phyloP scores from a whole-genome alignment of 345 rosid species.

The Arabis alpina region DNA sequence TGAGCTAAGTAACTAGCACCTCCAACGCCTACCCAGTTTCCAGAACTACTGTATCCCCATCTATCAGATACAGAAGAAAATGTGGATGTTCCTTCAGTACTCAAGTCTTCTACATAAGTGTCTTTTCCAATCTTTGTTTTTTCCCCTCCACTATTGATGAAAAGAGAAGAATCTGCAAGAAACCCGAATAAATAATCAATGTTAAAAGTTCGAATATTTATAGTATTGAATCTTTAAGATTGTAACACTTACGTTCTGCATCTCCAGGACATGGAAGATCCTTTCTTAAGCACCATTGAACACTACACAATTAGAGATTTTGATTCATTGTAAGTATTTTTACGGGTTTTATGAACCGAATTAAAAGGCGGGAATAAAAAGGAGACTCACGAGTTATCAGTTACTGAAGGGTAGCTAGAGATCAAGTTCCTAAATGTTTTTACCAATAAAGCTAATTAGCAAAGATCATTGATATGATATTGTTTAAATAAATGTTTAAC shows the following conservation, averaged over 20 bases:
- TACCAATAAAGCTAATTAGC: conserved; percentile 10
- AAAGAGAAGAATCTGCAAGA: conserved; percentile 65
- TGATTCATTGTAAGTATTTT: not conserved
- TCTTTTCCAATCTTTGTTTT: conserved; percentile 29
- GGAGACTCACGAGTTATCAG: conserved; percentile 60
- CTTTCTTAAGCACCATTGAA: conserved; percentile 67
- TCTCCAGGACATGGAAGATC: conserved; percentile 64
- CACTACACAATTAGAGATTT: conserved; percentile 39
- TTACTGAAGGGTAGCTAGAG: conserved; percentile 54
- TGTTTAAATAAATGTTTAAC: too few relatives aligned
- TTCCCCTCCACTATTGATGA: conserved; percentile 80
- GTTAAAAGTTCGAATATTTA: not conserved
- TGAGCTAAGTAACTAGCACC: conserved; percentile 5
- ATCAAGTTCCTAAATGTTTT: conserved; percentile 61
- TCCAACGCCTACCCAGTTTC: conserved; percentile 45
- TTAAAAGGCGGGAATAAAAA: not conserved
- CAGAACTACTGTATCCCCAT: conserved; percentile 89
- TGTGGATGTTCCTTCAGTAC: conserved; percentile 42
- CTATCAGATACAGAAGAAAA: conserved; percentile 40
- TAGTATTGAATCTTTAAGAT: not conserved
- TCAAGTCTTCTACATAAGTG: conserved; percentile 57
- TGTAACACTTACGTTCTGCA: conserved; percentile 53
- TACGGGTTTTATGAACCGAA: not conserved
- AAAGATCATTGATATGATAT: too few relatives aligned
- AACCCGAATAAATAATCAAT: not conserved